phyloP scores from a whole-genome alignment of 2,329 filamentous ascomycete species.

The Piedraia hortae region DNA sequence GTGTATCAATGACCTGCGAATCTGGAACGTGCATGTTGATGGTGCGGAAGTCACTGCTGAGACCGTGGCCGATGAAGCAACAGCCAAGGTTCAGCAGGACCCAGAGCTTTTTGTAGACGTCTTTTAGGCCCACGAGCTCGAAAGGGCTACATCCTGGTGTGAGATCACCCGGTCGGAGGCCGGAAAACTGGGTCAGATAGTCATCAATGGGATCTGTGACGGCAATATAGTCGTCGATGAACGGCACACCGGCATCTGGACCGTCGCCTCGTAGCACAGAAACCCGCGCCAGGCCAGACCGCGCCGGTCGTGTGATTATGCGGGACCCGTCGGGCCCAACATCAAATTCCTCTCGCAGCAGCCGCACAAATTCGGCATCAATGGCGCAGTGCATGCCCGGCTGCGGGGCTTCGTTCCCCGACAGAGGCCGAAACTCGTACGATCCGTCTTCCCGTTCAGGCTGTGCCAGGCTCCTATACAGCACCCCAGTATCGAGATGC shows the following conservation, averaged over 20 bases:
- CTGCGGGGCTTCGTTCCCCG: conserved; percentile 26
- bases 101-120: conserved; percentile 96
- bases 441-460: conserved; percentile 8
- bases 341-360: conserved; percentile 81
- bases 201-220: conserved; percentile 81
- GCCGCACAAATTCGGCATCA: conserved; percentile 85
- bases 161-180: conserved; percentile 63
- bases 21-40: conserved; percentile 93
- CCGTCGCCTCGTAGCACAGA: conserved; percentile 68
- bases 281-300: conserved; percentile 73
- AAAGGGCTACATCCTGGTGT: conserved; percentile 53
- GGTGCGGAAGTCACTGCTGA: conserved; percentile 87
- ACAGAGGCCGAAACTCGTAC: conserved; percentile 9
- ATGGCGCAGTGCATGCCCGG: conserved; percentile 46
- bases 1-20: conserved; percentile 76
- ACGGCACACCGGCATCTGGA: conserved; percentile 51
- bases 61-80: conserved; percentile 74
- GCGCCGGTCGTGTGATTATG: conserved; percentile 72
- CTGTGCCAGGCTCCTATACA: conserved; percentile 45
- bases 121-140: conserved; percentile 63
- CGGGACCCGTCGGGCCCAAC: conserved; percentile 84
- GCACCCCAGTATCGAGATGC: conserved; percentile 52
- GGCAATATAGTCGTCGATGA: conserved; percentile 92
- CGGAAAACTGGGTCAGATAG: conserved; percentile 82
- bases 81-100: conserved; percentile 81